Percentiles rank a stretch among this genome's conserved stretches.
Evolutionary conservation across 257 asterid genomes (phyloP).

Genomic region (Salvia rosmarinus): DNA sequence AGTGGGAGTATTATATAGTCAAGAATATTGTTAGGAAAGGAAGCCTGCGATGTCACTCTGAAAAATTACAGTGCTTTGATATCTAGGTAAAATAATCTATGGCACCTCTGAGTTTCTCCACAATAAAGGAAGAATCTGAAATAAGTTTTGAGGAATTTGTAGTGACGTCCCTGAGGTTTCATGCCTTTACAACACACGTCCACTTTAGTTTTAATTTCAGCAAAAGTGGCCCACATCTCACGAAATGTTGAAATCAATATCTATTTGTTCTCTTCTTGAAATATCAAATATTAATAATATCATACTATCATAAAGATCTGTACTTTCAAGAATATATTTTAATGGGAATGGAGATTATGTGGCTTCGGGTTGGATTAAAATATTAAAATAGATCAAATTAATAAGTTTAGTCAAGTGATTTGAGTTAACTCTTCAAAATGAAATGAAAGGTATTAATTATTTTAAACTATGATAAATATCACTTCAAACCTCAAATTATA

Average conservation of each 20-base stretch:
- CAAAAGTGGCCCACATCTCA: background rate
- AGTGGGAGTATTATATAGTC: background rate
- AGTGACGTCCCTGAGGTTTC: background rate
- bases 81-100: background rate
- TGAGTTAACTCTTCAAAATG: no score
- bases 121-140: background rate
- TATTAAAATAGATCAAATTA: no score
- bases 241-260: background rate
- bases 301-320: background rate
- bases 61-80: constrained; percentile 2
- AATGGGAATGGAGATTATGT: background rate
- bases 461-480: no score
- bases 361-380: no score
- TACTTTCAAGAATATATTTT: background rate
- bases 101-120: background rate
- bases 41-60: constrained; percentile 21
- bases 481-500: no score
- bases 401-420: no score
- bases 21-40: constrained; percentile 12
- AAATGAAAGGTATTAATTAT: no score
- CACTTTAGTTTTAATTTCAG: background rate
- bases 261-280: background rate
- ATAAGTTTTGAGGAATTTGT: background rate
- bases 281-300: background rate
- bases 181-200: background rate